Base-by-base conservation (phyloP, 371 early-diverging fungal species). In the Lichtheimia hyalospora region DNA sequence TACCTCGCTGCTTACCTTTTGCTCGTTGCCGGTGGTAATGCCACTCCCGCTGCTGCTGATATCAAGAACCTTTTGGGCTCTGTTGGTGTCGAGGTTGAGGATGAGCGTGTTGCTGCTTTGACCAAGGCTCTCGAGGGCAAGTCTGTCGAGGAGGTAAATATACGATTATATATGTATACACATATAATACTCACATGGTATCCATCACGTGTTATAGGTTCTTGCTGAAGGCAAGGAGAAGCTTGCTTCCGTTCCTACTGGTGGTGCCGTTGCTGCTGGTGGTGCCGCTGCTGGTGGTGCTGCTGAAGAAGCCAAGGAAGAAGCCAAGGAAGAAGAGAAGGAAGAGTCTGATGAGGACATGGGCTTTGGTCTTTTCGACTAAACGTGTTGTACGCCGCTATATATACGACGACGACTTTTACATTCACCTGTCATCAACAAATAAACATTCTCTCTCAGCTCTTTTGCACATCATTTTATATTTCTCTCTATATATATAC, bases 1-100 rank as follows among this genome's bases (percentile, higher is more conserved):
- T 89, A 91, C 83, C 85, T 98, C 78, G 97, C 96, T 70, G 97
- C 98, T 72, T 97, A 95, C 91, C 88, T 98, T 75, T 92, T 98
- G 73, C 91, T 95, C 75, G 79, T 84, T 73, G 89, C 91, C 79
- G 96, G 92, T 81, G 94, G 93, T 68, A 92, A 94, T 76, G 84
- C 85, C 73, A 64, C 85, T 73, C 96, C 97, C 71, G 71, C 92
- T 70, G 90, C 88, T 68, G 82, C 69, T 49, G 89, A 92, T 70
- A 84, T 98, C 89, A 85, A 84, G 79, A 73, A 79, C 68, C 86
- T 98, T 73, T 90, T 98, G 70, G 71, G 86, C 59, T 84, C 97
- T 74, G 98, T 94, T 74, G 98, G 98, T 75, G 84, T 93, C 63
- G 96, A 98, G 67, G 86, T 86, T 62, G 97, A 98, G 66, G 68